Base-by-base conservation (phyloP, 192 early-diverging fungal genomes). In the Rhizoclosmatium sp. region DNA sequence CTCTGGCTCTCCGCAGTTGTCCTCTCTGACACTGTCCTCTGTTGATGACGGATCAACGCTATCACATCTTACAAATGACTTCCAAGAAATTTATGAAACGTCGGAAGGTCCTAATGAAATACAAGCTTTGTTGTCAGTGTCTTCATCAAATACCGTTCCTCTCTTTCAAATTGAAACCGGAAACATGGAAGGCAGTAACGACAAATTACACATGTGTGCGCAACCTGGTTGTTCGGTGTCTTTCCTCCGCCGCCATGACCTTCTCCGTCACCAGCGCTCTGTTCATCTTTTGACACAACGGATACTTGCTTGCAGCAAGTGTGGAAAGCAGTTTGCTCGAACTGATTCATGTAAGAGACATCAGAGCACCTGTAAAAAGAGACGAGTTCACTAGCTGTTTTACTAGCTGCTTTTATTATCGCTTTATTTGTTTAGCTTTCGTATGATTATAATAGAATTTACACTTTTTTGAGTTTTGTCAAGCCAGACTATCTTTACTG, bases 261-360 rank as follows among this genome's bases (percentile, higher is more conserved):
- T 75, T 5, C 59, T 45, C 2, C n/a, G 72, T 21, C 72, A 75
- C 47, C 56, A 75, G 41, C 72, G 72, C 41, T 44, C 39, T 62
- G 72, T 75, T 10, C 72, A 75, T 62, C 10, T 45, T 4, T 19
- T 62, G n/a, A 49, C 39, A 4, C 39, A 47, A n/a, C 7, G 31
- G 61, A 62, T 44, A 5, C 61, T 75, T 31, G 60, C 31, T 14
- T 75, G 72, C 19, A 5, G 44, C 2, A 45, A n/a, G 58, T 75
- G 72, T 47, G 59, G 16, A 59, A 75, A 75, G 46, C n/a, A 44
- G 40, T 75, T 75, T 62, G 41, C 59, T 2, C 58, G 72, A 46
- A 23, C 60, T 16, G 72, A 75, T 39, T 61, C 59, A 3, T 45
- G 42, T 59, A 62, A 16, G 42, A 4, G 72, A 21, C 72, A 75